A percentile compares a stretch with the other conserved stretches of the same genome.
phyloP scores from a whole-genome alignment of 108 stramenopile genomes.

The Conticribra weissflogii region DNA sequence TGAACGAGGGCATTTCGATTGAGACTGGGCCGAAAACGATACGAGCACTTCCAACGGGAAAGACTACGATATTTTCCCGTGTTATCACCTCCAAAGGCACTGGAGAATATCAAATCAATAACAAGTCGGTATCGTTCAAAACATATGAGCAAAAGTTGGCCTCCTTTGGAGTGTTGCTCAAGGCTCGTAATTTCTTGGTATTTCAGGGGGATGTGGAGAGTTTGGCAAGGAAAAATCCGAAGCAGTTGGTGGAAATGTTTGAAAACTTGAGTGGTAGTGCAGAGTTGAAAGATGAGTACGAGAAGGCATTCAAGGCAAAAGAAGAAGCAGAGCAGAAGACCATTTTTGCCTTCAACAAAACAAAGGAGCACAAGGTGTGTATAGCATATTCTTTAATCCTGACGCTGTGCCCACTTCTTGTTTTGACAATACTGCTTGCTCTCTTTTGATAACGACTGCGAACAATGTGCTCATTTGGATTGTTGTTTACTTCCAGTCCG shows the following conservation, averaged over 20 bases:
- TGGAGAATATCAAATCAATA: constrained; percentile 90
- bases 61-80: constrained; percentile 81
- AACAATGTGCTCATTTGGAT: neutral
- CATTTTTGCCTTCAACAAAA: constrained; percentile 88
- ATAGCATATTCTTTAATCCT: neutral
- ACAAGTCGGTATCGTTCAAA: constrained; percentile 71
- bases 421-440: no score
- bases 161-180: constrained; percentile 95
- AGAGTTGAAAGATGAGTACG: constrained; percentile 85
- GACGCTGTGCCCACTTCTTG: no score
- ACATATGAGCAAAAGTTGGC: constrained; percentile 86
- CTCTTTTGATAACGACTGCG: no score
- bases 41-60: constrained; percentile 29
- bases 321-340: constrained; percentile 88
- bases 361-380: constrained; percentile 77
- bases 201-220: constrained; percentile 99
- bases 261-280: constrained; percentile 91
- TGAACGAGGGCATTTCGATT: constrained; percentile 27
- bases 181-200: constrained; percentile 98
- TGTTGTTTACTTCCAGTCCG: constrained; percentile 25
- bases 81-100: constrained; percentile 80
- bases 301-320: constrained; percentile 75
- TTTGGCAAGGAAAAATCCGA: constrained; percentile 91
- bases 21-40: constrained; percentile 22
- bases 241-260: constrained; percentile 92